Conservation (phyloP, 2,329 filamentous ascomycete genomes). For the Nemania abortiva region DNA sequence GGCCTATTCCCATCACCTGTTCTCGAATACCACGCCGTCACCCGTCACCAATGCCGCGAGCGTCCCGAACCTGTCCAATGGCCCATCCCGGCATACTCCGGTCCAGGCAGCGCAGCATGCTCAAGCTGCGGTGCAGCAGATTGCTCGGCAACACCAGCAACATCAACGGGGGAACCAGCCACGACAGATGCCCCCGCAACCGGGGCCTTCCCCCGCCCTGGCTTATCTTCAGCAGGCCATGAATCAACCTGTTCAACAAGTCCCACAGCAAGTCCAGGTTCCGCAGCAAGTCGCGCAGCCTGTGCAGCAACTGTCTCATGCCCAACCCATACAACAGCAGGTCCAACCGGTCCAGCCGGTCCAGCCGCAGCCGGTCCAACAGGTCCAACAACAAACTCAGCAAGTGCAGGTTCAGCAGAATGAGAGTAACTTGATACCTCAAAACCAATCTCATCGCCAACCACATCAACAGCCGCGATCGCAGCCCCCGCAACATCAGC, state of each 20-base stretch:
- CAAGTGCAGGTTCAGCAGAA: constrained; percentile 50
- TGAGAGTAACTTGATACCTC: constrained; percentile 49
- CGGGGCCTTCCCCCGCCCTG: constrained; percentile 46
- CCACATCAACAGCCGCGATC: constrained; percentile 44
- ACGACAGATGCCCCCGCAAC: constrained; percentile 53
- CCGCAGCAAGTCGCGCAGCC: constrained; percentile 49
- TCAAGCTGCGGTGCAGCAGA: constrained; percentile 51
- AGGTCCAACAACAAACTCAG: constrained; percentile 47
- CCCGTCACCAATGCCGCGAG: constrained; percentile 62
- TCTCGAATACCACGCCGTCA: constrained; percentile 61
- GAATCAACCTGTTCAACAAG: constrained; percentile 49
- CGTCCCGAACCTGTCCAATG: constrained; percentile 63
- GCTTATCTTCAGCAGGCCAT: constrained; percentile 52
- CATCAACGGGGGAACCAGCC: constrained; percentile 52
- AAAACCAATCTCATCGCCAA: constrained; percentile 50
- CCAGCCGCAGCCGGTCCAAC: constrained; percentile 44
- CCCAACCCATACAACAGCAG: constrained; percentile 50
- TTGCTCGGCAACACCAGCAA: constrained; percentile 49
- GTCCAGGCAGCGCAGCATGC: constrained; percentile 60
- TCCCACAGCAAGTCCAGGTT: constrained; percentile 43
- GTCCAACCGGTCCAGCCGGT: constrained; percentile 46
- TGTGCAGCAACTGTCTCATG: constrained; percentile 49
- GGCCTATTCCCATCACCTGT: constrained; percentile 66
- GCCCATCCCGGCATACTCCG: constrained; percentile 60
- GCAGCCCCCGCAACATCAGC: constrained; percentile 39